Percentiles rank a stretch among this genome's conserved stretches.
These are phyloP conservation scores for Scedosporium dehoogii DNA, from an alignment of 2,329 filamentous ascomycete genomes.

Conservation along the genomic window DNA sequence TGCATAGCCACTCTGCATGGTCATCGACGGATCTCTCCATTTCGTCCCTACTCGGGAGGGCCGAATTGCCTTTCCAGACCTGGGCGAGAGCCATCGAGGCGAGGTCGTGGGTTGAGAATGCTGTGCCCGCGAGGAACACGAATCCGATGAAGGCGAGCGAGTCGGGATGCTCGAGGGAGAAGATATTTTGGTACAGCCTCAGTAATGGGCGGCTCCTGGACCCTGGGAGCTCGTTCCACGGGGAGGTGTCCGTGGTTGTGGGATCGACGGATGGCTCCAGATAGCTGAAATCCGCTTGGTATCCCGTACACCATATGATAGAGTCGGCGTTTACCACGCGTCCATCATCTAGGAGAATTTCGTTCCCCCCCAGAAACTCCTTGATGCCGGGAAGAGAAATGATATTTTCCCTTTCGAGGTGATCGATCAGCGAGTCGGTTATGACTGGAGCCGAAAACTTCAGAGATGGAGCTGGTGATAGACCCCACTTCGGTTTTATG, in stretches of 20 bases:
- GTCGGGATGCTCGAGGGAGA: slow-evolving; percentile 30
- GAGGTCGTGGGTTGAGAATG: slow-evolving; percentile 29
- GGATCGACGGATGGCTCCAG: slow-evolving; percentile 18
- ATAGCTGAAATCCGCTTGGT: slow-evolving; percentile 20
- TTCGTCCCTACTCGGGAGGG: slow-evolving; percentile 22
- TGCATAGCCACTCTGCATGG: background rate
- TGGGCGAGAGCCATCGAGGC: slow-evolving; percentile 32
- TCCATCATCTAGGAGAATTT: slow-evolving; percentile 16
- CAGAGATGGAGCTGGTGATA: slow-evolving; percentile 16
- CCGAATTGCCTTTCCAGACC: slow-evolving; percentile 29
- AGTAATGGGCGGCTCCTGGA: slow-evolving; percentile 19
- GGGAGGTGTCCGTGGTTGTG: slow-evolving; percentile 7
- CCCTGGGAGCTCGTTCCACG: background rate
- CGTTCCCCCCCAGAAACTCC: background rate
- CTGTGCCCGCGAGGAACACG: slow-evolving; percentile 22
- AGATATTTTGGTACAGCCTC: slow-evolving; percentile 32
- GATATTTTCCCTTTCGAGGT: slow-evolving; percentile 27
- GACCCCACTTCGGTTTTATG: slow-evolving; percentile 18
- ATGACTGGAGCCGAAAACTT: slow-evolving; percentile 16
- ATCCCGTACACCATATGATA: slow-evolving; percentile 26
- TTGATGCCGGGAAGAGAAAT: slow-evolving; percentile 19
- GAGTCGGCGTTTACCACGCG: slow-evolving; percentile 17
- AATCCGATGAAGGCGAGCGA: slow-evolving; percentile 33
- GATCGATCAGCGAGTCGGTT: slow-evolving; percentile 18
- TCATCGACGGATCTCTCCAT: slow-evolving; percentile 22